Percentiles rank a stretch among this genome's conserved stretches.
These are phyloP conservation scores for Diutina sp. DNA, from an alignment of 1,139 yeast species.

Conservation along the genomic window DNA sequence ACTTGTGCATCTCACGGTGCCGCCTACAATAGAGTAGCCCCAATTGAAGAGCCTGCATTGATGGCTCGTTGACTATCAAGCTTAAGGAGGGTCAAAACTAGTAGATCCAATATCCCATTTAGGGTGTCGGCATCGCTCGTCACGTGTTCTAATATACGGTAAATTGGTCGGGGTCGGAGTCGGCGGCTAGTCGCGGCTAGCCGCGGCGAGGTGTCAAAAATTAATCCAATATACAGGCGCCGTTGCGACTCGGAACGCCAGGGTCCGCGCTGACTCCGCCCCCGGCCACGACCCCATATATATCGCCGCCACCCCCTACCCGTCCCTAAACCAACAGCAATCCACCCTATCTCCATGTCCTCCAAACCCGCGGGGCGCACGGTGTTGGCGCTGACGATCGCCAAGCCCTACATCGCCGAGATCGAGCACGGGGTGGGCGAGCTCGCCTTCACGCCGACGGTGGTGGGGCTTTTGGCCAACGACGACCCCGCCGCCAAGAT, in stretches of 20 bases:
- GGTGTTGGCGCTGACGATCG: constrained; percentile 75
- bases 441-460: constrained; percentile 46
- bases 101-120: too few species aligned
- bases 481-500: constrained; percentile 88
- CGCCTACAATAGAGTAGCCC: too few species aligned
- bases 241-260: background rate
- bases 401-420: constrained; percentile 71
- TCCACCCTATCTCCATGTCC: too few species aligned
- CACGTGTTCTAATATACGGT: too few species aligned
- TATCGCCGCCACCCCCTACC: background rate
- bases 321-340: too few species aligned
- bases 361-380: constrained; percentile 68
- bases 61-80: too few species aligned
- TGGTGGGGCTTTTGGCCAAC: constrained; percentile 88
- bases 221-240: background rate
- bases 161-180: background rate
- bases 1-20: too few species aligned
- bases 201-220: background rate
- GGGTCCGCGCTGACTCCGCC: background rate
- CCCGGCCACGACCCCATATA: background rate
- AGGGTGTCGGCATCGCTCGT: too few species aligned
- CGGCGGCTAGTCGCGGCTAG: background rate
- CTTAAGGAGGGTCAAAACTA: too few species aligned
- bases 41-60: too few species aligned
- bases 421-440: constrained; percentile 43